phyloP scores from a whole-genome alignment of 2,329 filamentous ascomycete species.

The Xylaria sp. region DNA sequence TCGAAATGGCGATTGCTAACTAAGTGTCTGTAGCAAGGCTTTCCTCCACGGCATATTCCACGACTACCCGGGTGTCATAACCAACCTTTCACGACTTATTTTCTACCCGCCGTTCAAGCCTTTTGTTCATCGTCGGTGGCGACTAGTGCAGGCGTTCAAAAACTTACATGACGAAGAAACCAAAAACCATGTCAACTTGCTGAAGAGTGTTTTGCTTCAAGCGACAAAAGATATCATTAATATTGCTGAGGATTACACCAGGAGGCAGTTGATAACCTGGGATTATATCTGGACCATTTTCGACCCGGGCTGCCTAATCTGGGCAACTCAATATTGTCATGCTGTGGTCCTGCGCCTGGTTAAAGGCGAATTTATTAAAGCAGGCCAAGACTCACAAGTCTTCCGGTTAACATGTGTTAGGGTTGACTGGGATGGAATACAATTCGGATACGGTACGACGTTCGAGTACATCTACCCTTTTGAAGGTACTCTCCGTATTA shows the following conservation, averaged over 20 bases:
- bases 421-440: constrained; percentile 53
- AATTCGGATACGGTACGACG: constrained; percentile 46
- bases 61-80: constrained; percentile 62
- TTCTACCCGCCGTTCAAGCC: constrained; percentile 63
- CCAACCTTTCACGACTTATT: constrained; percentile 60
- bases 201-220: constrained; percentile 51
- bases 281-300: constrained; percentile 36
- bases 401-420: constrained; percentile 25
- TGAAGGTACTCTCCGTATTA: constrained; percentile 45
- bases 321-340: constrained; percentile 3
- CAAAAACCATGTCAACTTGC: constrained; percentile 51
- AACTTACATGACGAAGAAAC: constrained; percentile 51
- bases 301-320: constrained; percentile 27
- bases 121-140: constrained; percentile 65
- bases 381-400: background rate
- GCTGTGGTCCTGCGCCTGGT: constrained; percentile 19
- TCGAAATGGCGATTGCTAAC: background rate
- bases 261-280: constrained; percentile 26
- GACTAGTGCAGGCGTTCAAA: constrained; percentile 47
- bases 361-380: constrained; percentile 8
- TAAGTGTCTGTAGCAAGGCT: constrained; percentile 50
- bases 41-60: constrained; percentile 58
- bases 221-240: constrained; percentile 54
- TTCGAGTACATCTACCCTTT: constrained; percentile 46
- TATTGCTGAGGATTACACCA: constrained; percentile 50